Conservation (phyloP, 768 basidiomycete species). For the Fistulinella prunicolor region DNA sequence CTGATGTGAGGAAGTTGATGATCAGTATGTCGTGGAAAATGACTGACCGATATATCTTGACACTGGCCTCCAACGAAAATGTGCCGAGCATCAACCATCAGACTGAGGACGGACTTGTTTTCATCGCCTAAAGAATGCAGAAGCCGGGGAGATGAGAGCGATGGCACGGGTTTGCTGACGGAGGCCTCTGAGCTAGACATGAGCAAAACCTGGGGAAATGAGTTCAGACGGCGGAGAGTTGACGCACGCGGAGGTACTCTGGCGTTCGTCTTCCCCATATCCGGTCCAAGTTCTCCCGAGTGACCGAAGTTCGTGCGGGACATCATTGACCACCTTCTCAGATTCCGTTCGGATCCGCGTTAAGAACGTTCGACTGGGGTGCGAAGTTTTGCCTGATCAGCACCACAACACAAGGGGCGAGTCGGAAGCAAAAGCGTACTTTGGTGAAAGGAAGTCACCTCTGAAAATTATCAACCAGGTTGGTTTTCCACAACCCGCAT, state of each 20-base stretch:
- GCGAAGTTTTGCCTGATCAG: not conserved
- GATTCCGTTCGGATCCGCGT: not conserved
- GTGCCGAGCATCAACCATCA: conserved; percentile 66
- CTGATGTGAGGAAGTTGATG: not conserved
- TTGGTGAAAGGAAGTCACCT: no score
- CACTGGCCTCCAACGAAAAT: conserved; percentile 85
- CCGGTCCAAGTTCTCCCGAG: conserved; percentile 5
- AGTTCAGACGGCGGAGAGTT: not conserved
- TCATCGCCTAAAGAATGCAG: conserved; percentile 70
- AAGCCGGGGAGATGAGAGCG: conserved; percentile 46
- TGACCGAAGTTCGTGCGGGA: not conserved
- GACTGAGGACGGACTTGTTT: conserved; percentile 67
- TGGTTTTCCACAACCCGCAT: conserved; percentile 6
- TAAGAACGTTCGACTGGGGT: not conserved
- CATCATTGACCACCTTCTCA: no score
- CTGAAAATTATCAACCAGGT: no score
- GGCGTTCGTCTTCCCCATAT: conserved; percentile 4
- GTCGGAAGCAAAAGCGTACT: no score
- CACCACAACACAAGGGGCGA: no score
- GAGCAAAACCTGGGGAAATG: conserved; percentile 1
- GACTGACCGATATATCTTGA: conserved; percentile 67
- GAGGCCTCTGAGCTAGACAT: conserved; percentile 42
- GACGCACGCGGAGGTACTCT: conserved; percentile 28
- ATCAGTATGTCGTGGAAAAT: not conserved
- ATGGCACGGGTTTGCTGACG: conserved; percentile 53